phyloP scores from a whole-genome alignment of 306 rosid species.

The Fagus crenata region DNA sequence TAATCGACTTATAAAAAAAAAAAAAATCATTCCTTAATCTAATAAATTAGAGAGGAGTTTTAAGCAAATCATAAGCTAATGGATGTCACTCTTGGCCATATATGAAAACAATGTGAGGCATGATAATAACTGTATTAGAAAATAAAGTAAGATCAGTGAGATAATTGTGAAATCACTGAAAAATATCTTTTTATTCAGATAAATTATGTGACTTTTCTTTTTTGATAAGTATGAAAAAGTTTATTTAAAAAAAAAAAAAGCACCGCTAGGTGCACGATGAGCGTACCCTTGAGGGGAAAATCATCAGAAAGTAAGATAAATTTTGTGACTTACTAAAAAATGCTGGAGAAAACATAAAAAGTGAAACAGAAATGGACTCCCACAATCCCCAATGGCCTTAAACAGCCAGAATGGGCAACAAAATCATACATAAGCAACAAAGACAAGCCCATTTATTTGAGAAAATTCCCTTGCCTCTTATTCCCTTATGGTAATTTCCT shows the following conservation, averaged over 20 bases:
- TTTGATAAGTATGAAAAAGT: no score
- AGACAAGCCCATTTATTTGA: slow-evolving; percentile 1
- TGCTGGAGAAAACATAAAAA: background rate
- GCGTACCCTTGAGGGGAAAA: no score
- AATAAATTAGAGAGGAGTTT: background rate
- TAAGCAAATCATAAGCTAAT: background rate
- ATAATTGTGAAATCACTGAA: background rate
- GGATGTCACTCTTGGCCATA: background rate
- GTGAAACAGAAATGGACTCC: background rate
- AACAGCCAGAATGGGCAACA: background rate
- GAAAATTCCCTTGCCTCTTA: background rate
- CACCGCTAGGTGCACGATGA: no score
- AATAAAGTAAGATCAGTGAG: background rate
- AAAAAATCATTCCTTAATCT: background rate
- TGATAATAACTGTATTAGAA: background rate
- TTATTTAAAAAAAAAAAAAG: no score
- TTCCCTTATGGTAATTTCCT: background rate
- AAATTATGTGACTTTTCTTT: background rate
- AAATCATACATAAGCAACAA: background rate
- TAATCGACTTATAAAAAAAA: no score
- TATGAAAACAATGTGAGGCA: background rate
- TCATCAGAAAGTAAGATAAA: background rate
- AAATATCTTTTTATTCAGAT: background rate
- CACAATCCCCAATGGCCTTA: background rate
- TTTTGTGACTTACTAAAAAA: background rate